phyloP scores from a whole-genome alignment of 1,139 yeast species.

The Debaryomyces robertsiae region DNA sequence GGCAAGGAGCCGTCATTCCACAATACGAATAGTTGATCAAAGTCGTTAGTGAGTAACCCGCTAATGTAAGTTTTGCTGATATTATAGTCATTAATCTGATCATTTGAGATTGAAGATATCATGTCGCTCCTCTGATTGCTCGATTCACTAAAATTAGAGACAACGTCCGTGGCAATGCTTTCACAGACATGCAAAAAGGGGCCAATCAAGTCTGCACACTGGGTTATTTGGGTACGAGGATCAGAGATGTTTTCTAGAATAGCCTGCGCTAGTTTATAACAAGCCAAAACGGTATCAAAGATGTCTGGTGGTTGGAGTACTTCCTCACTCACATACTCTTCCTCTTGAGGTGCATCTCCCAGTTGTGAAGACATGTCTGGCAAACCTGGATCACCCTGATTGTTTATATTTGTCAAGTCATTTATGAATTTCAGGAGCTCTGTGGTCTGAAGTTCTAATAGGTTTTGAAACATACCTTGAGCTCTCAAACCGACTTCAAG shows the following conservation, averaged over 20 bases:
- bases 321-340: conserved; percentile 29
- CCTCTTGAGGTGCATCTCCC: conserved; percentile 18
- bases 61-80: conserved; percentile 28
- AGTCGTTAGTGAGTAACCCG: conserved; percentile 22
- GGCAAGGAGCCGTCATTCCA: conserved; percentile 32
- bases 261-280: conserved; percentile 34
- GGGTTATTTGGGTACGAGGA: conserved; percentile 12
- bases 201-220: conserved; percentile 14
- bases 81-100: conserved; percentile 28
- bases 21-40: conserved; percentile 20
- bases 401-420: conserved; percentile 25
- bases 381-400: background rate
- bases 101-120: conserved; percentile 27
- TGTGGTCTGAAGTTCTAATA: conserved; percentile 26
- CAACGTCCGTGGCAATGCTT: conserved; percentile 24
- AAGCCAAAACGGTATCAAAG: conserved; percentile 37
- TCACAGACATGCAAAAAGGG: conserved; percentile 27
- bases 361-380: background rate
- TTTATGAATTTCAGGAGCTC: conserved; percentile 30
- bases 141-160: conserved; percentile 25
- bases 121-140: conserved; percentile 25
- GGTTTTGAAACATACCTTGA: conserved; percentile 19
- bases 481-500: conserved; percentile 23
- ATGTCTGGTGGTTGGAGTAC: conserved; percentile 43
- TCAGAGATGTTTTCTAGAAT: conserved; percentile 27